Conservation (phyloP, 2,329 filamentous ascomycete genomes). For the Alternaria sp. region DNA sequence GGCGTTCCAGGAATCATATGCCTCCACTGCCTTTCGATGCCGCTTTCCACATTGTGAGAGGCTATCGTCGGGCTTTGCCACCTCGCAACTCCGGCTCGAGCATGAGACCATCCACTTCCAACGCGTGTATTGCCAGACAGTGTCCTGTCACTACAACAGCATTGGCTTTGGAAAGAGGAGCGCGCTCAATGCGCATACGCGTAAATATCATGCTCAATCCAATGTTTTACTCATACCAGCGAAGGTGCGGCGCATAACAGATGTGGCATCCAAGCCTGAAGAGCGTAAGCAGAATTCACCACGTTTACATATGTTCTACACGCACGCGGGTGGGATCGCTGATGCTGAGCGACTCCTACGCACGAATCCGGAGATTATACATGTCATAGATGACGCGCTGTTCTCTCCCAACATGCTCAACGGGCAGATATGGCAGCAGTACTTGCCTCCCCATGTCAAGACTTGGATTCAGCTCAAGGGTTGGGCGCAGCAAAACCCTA, state of each 20-base stretch:
- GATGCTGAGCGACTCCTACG: too few species aligned
- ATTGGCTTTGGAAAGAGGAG: background rate
- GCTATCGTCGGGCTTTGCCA: background rate
- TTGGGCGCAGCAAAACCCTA: too few species aligned
- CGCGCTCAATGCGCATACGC: background rate
- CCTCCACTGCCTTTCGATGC: background rate
- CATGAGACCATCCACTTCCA: background rate
- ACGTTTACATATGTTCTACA: too few species aligned
- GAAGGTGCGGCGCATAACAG: background rate
- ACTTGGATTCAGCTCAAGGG: too few species aligned
- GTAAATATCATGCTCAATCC: rapidly evolving
- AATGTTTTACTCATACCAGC: background rate
- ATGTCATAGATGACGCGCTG: too few species aligned
- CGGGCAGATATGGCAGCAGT: too few species aligned
- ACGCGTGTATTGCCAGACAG: background rate
- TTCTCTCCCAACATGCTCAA: too few species aligned
- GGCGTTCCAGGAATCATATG: background rate
- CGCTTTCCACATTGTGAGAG: background rate
- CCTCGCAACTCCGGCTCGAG: background rate
- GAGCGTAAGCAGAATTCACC: too few species aligned
- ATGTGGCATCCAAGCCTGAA: too few species aligned
- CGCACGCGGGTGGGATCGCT: too few species aligned
- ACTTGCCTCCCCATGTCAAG: too few species aligned
- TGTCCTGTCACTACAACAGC: rapidly evolving
- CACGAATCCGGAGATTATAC: too few species aligned